These are phyloP conservation scores for Melanomma pulvis-pyrius DNA, from an alignment of 495 filamentous ascomycete species.

Conservation along the genomic window DNA sequence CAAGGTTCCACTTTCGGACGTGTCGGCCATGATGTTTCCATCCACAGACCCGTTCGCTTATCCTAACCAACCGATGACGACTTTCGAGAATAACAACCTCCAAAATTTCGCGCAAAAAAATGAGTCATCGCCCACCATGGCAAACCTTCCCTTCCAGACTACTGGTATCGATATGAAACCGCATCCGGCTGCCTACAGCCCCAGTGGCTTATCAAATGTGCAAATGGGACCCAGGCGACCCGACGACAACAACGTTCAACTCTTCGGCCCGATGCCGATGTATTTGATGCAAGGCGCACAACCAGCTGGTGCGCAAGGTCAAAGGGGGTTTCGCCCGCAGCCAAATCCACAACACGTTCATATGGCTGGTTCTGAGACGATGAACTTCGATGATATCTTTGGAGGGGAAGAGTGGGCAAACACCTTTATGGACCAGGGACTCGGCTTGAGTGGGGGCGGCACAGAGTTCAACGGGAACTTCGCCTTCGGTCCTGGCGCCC, in stretches of 20 bases:
- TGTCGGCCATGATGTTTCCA: conserved; percentile 90
- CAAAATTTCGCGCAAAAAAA: conserved; percentile 43
- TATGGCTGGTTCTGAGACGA: conserved; percentile 15
- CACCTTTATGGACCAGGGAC: conserved; percentile 36
- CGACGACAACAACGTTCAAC: conserved; percentile 55
- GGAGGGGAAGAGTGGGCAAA: conserved; percentile 39
- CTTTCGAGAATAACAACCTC: conserved; percentile 57
- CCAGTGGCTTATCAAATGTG: not conserved
- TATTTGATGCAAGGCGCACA: conserved; percentile 53
- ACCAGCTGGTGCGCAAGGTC: conserved; percentile 16
- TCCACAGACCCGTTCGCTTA: conserved; percentile 89
- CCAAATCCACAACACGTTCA: conserved; percentile 4
- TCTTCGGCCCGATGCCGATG: conserved; percentile 58
- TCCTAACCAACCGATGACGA: conserved; percentile 78
- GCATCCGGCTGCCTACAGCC: conserved; percentile 9
- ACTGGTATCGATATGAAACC: conserved; percentile 26
- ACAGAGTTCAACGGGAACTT: conserved; percentile 3
- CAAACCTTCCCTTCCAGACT: conserved; percentile 6
- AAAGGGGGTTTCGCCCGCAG: conserved; percentile 7
- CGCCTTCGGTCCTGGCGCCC: not conserved
- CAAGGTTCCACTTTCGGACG: conserved; percentile 64
- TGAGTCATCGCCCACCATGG: conserved; percentile 9
- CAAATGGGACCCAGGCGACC: conserved; percentile 7
- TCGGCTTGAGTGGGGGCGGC: conserved; percentile 17
- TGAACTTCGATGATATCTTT: conserved; percentile 47